A percentile compares a stretch with the other conserved stretches of the same genome.
phyloP scores from a whole-genome alignment of 805 yeast species.

The Candida methanosorbosa region DNA sequence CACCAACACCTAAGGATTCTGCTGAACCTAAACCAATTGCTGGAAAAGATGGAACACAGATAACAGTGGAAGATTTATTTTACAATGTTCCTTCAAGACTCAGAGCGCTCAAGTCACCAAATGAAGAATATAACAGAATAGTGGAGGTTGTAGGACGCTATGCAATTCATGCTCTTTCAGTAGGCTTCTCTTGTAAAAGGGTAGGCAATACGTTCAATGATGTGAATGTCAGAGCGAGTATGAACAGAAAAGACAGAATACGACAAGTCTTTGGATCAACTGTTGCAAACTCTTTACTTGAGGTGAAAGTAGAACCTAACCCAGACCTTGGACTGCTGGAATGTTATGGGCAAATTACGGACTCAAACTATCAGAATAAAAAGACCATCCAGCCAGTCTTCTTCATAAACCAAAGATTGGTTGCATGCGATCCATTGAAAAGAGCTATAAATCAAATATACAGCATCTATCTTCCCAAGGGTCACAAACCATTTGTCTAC shows the following conservation, averaged over 20 bases:
- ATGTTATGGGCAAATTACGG: conserved; percentile 57
- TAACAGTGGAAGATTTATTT: conserved; percentile 80
- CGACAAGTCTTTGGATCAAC: conserved; percentile 62
- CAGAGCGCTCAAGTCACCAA: conserved; percentile 51
- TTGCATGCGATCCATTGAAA: conserved; percentile 70
- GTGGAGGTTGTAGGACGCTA: conserved; percentile 80
- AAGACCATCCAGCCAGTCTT: conserved; percentile 61
- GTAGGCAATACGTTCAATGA: conserved; percentile 67
- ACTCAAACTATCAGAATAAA: conserved; percentile 61
- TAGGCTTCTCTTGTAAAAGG: conserved; percentile 75
- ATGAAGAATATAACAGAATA: conserved; percentile 70
- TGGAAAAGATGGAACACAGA: conserved; percentile 80
- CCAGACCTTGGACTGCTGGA: conserved; percentile 40
- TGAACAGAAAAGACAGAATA: conserved; percentile 56
- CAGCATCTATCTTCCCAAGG: conserved; percentile 66
- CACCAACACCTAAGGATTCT: conserved; percentile 27
- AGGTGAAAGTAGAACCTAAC: conserved; percentile 28
- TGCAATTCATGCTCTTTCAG: conserved; percentile 60
- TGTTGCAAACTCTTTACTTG: conserved; percentile 57
- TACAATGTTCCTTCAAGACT: conserved; percentile 79
- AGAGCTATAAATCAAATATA: conserved; percentile 60
- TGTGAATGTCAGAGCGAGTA: conserved; percentile 45
- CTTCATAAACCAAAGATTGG: conserved; percentile 80
- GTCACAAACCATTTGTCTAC: conserved; percentile 69
- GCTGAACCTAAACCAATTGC: conserved; percentile 66